Conservation (phyloP, 1,139 yeast species). For the Schizosaccharomyces versatilis region DNA sequence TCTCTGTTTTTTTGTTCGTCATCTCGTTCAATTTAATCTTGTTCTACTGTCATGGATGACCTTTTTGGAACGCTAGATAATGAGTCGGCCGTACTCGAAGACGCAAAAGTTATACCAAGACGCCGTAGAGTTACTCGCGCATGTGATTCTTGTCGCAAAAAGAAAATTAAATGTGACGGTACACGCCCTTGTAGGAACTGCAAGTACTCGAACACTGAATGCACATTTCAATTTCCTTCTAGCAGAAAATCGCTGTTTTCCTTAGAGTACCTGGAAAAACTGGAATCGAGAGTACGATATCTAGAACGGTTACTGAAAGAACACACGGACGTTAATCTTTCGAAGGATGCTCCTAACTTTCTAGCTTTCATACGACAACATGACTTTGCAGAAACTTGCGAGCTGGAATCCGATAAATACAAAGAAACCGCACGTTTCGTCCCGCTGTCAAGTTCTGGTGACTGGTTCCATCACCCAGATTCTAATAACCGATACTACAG, state of each 20-base stretch:
- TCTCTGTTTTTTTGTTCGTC: too few relatives aligned
- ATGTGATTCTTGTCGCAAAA: neutral
- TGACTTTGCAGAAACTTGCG: neutral
- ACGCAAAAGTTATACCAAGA: neutral
- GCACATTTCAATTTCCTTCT: neutral
- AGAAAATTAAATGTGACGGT: slow-evolving; percentile 2
- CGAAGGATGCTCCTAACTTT: neutral
- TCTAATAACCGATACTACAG: neutral
- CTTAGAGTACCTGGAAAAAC: neutral
- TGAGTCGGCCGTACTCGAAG: neutral
- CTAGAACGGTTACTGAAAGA: neutral
- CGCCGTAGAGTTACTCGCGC: slow-evolving; percentile 2
- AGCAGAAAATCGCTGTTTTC: neutral
- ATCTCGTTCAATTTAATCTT: too few relatives aligned
- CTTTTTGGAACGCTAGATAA: neutral
- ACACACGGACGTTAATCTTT: neutral
- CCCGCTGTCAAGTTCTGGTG: neutral
- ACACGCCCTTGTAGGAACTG: slow-evolving; percentile 1
- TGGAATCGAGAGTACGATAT: neutral
- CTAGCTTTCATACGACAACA: neutral
- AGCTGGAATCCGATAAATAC: neutral
- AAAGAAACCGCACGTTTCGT: neutral
- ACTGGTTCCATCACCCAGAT: neutral
- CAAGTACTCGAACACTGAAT: neutral
- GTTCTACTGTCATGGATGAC: too few relatives aligned